Percentiles rank a stretch among this genome's conserved stretches.
phyloP scores from a whole-genome alignment of 352 stramenopile genomes.

The Globisporangium rhizosaccharum region DNA sequence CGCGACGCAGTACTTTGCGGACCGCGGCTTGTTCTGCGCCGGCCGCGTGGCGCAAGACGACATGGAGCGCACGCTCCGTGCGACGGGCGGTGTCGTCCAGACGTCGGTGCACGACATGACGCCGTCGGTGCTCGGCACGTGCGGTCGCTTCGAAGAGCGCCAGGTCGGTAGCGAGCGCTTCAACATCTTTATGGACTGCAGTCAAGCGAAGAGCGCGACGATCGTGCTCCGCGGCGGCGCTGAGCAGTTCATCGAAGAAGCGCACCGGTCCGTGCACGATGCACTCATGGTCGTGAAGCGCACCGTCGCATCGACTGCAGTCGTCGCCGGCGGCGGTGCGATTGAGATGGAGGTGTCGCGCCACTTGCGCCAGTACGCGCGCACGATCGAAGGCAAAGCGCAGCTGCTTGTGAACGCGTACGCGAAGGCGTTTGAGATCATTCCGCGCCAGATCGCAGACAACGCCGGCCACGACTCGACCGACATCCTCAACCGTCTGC shows the following conservation, averaged over 20 bases:
- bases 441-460: constrained; percentile 96
- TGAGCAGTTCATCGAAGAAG: constrained; percentile 99
- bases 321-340: constrained; percentile 90
- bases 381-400: constrained; percentile 96
- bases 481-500: constrained; percentile 96
- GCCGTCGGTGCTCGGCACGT: constrained; percentile 90
- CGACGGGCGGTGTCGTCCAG: constrained; percentile 93
- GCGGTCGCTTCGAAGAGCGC: constrained; percentile 95
- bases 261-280: constrained; percentile 97
- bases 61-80: constrained; percentile 95
- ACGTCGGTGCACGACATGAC: constrained; percentile 93
- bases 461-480: constrained; percentile 99
- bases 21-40: constrained; percentile 97
- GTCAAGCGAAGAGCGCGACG: constrained; percentile 92
- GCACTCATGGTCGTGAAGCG: constrained; percentile 98
- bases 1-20: constrained; percentile 99
- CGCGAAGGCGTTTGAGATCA: constrained; percentile 97
- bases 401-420: constrained; percentile 96
- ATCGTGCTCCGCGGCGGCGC: constrained; percentile 96
- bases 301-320: constrained; percentile 86
- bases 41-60: constrained; percentile 96
- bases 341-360: constrained; percentile 94
- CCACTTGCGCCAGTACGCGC: constrained; percentile 87
- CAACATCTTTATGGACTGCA: constrained; percentile 98
- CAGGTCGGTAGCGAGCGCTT: constrained; percentile 97